Evolutionary conservation across 441 rosid species (phyloP), one percentile per base, ranked within the genome.

Genomic region (Euphorbia schlechtendalii): DNA sequence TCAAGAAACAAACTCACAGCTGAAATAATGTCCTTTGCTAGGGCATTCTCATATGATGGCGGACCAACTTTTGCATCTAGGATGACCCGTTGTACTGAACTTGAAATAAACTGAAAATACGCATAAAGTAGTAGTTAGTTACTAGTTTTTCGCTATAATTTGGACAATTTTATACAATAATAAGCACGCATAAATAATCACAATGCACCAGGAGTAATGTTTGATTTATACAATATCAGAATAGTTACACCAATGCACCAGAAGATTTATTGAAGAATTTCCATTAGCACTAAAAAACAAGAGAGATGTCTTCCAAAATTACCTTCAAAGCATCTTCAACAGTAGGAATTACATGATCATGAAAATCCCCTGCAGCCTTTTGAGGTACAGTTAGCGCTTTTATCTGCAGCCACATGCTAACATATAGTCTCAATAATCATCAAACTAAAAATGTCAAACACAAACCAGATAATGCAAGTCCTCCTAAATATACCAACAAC

Each of bases 51-150:
- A 78, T 80, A 82, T 63, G 76, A 77, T 59, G 96, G 99, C 21
- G 96, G 98, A 59, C 99, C 96, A 25, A 91, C 88, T 81, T 94
- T 94, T n/a, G 84, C 96, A 75, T 94, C 99, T 45, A 94, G 77
- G 74, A 94, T 81, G 74, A 91, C 90, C 77, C 49, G 80, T 66
- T 52, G 76, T 56, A 91, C 94, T 68, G 99, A 91, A 77, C 67
- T 74, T 63, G 96, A 91, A 77, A 94, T 71, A 61, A 77, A 61
- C 99, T 94, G 69, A 55, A 53, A 73, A 64, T 28, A 66, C 61
- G 71, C 28, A 24, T 30, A 63, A 66, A 79, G 64, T 14, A 25
- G 8, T 27, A 49, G 58, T 68, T 62, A 76, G 48, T 25, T 30
- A 77, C 61, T 41, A 61, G 38, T 63, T 54, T 14, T 18, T 27